phyloP scores from a whole-genome alignment of 169 alveolate genomes.

The Plasmodium chabaudi region DNA sequence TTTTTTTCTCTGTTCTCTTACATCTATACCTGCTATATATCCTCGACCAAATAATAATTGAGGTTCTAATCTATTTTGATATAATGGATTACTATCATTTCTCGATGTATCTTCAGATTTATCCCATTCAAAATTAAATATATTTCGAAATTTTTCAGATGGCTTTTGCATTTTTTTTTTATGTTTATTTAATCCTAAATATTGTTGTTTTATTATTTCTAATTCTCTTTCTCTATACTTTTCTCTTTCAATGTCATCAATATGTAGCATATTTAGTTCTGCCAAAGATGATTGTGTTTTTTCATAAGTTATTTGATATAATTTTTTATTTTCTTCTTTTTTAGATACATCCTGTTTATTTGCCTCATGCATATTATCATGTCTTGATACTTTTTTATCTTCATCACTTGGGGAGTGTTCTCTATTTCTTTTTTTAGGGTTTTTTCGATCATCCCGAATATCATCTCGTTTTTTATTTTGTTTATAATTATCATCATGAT shows the following conservation, averaged over 20 bases:
- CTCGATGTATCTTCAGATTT: conserved; percentile 90
- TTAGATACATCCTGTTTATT: conserved; percentile 21
- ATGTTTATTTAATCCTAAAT: conserved; percentile 91
- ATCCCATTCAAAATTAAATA: conserved; percentile 92
- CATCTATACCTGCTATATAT: conserved; percentile 87
- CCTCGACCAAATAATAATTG: conserved; percentile 94
- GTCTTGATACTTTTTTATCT: background rate
- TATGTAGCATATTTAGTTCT: conserved; percentile 76
- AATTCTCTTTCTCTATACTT: conserved; percentile 87
- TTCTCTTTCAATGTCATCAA: conserved; percentile 56
- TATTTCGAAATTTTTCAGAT: conserved; percentile 92
- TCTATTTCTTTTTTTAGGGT: conserved; percentile 25
- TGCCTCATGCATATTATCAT: background rate
- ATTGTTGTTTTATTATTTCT: conserved; percentile 89
- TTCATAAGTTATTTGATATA: conserved; percentile 1
- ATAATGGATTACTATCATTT: conserved; percentile 91
- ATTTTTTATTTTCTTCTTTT: conserved; percentile 33
- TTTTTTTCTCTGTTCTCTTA: conserved; percentile 87
- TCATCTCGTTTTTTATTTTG: background rate
- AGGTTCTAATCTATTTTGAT: conserved; percentile 90
- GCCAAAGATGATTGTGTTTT: conserved; percentile 64
- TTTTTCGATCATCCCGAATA: background rate
- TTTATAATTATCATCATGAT: conserved; percentile 9
- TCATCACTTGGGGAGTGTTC: background rate
- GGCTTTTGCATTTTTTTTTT: conserved; percentile 92